Evolutionary conservation across 306 rosid genomes (phyloP), one percentile per base, ranked within the genome.

Genomic region (Gastrolobium bilobum): DNA sequence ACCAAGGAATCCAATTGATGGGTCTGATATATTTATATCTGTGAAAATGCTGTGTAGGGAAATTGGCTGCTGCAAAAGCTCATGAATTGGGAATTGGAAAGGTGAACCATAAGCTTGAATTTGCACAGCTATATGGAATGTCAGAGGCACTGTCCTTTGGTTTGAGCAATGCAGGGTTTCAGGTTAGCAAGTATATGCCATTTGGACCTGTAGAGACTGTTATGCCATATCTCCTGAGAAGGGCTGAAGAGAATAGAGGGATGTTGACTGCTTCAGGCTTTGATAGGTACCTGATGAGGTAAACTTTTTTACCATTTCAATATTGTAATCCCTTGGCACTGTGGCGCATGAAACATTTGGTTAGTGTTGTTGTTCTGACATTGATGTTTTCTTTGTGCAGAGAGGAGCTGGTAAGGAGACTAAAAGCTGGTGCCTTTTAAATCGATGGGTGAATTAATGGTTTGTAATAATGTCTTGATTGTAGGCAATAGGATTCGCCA

Each of bases 191-290:
- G 82, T 95, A 95, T 2, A 90, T 95, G 99, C 98, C 99, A 7
- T 93, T 91, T 79, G 99, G 99, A 29, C 90, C 94, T 0, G 82
- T 95, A 2, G 91, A 90, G 35, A 80, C 76, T 53, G 97, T 95
- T 26, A 89, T 95, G 80, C 99, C 99, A 4, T 95, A 95, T 26
- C 96, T 95, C 4, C 72, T 95, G 3, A 85, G 99, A 58, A 87
- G 99, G 78, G 98, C 99, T 0, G 99, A 93, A 64, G 99, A 95
- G 74, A 95, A 95, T 34, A 86, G 96, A 81, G 99, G 99, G 3
- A 77, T 93, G 31, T 53, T 95, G 60, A 88, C 97, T 20, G 84
- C 98, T 29, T 89, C 97, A 30, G 85, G 89, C 5, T 82, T 85
- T 14, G 99, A 96, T 52, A 85, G 97, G 74, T 39, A 79, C 43